Base-by-base conservation (phyloP, 768 basidiomycete genomes). In the Tricholomella constricta region DNA sequence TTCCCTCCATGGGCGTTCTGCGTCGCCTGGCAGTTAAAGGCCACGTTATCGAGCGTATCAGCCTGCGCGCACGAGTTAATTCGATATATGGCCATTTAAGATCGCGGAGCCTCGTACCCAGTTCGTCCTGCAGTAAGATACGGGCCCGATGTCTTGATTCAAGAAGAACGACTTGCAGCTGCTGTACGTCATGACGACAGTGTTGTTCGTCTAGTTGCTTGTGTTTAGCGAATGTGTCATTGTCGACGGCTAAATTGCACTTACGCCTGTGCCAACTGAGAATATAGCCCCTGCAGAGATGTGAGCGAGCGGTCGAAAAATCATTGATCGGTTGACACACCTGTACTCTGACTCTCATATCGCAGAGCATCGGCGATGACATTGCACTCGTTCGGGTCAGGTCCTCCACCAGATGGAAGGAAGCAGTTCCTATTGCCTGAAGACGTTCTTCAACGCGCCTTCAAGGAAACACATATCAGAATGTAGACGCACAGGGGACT, bases 1-100 rank as follows among this genome's bases (percentile, higher is more conserved):
- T 74, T 66, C 1, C 78, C 79, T 8, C 78, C 80, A 51, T 80
- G 76, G 2, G 79, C 78, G 49, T 79, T 79, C 68, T 79, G 73
- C 4, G 71, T 67, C 0, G 78, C 63, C 60, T 78, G 75, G 61
- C 79, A 81, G 58, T 77, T 78, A 15, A 66, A 69, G 0, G 79
- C 76, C 26, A 81, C 60, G 48, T 65, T 75, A 55, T 76, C 68
- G 25, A 78, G 56, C 45, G 76, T 56, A 36, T 61, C 49, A n/a
- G 76, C 69, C 75, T 77, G 34, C 15, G 22, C n/a, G 10, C 15
- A 51, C 8, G 20, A 1, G 2, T 32, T 26, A 23, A 6, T 20
- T 40, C 42, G 27, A 22, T 7, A 25, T 17, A 1, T n/a, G 14
- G 9, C 4, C 5, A 7, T 19, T 14, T 19, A 12, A 31, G 19